phyloP scores from a whole-genome alignment of 192 early-diverging fungal genomes.

The Podila verticillata region DNA sequence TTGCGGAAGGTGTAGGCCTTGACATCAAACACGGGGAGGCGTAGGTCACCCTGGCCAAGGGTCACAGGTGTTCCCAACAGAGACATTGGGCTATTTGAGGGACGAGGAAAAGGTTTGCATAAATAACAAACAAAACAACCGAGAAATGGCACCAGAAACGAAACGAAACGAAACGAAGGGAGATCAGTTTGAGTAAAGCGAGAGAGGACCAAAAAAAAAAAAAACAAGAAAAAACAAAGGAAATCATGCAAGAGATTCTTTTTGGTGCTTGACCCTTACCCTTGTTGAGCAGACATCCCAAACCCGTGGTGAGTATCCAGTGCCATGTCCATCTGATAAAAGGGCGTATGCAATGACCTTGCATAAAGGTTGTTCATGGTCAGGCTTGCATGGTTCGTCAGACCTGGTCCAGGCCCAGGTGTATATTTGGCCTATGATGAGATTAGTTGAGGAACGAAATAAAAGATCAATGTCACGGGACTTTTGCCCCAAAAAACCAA shows the following conservation, averaged over 20 bases:
- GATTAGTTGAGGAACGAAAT: background rate
- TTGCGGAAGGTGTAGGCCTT: conserved; percentile 51
- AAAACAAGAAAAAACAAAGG: background rate
- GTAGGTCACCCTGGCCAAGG: conserved; percentile 4
- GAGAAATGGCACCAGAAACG: background rate
- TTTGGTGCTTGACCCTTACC: conserved; percentile 1
- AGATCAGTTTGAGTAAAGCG: background rate
- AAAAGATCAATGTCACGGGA: background rate
- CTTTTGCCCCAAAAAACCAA: conserved; percentile 30
- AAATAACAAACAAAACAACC: background rate
- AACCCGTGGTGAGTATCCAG: conserved; percentile 12
- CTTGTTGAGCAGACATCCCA: background rate
- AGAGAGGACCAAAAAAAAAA: too few relatives aligned
- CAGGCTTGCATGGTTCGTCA: conserved; percentile 21
- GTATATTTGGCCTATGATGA: conserved; percentile 1
- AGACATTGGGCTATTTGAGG: conserved; percentile 8
- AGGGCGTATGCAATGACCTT: conserved; percentile 42
- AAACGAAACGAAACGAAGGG: background rate
- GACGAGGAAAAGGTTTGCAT: background rate
- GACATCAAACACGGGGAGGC: conserved; percentile 38
- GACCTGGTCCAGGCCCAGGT: conserved; percentile 7
- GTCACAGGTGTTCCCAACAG: conserved; percentile 23
- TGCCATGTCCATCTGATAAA: conserved; percentile 40
- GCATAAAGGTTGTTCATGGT: conserved; percentile 40
- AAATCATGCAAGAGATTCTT: background rate